Percentiles rank a stretch among this genome's conserved stretches.
phyloP scores from a whole-genome alignment of 106 monocot genomes.

The Acorus gramineus region DNA sequence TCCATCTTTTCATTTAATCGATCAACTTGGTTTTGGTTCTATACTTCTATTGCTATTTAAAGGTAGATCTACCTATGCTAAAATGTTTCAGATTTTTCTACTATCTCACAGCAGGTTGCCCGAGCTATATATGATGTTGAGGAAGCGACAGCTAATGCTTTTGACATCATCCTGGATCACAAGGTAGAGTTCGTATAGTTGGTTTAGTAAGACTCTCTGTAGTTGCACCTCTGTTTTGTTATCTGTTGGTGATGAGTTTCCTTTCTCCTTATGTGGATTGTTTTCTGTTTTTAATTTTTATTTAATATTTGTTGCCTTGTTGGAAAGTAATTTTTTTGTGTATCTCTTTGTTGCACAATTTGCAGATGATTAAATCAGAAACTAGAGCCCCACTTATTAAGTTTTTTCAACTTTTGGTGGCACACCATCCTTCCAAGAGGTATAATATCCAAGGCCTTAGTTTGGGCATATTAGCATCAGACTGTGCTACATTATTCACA shows the following conservation, averaged over 20 bases:
- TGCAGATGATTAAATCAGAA: constrained; percentile 76
- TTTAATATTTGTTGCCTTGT: too few relatives aligned
- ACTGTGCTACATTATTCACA: not conserved
- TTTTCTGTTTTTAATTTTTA: too few relatives aligned
- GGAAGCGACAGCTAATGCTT: constrained; percentile 72
- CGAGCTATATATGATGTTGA: constrained; percentile 94
- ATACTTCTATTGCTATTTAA: not conserved
- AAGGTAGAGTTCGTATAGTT: constrained; percentile 41
- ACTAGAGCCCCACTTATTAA: constrained; percentile 69
- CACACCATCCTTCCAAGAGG: constrained; percentile 97
- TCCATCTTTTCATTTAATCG: not conserved
- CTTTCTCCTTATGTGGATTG: too few relatives aligned
- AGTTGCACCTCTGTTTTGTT: too few relatives aligned
- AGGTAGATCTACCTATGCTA: not conserved
- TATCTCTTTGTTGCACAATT: not conserved
- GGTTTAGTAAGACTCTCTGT: not conserved
- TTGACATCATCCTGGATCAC: constrained; percentile 70
- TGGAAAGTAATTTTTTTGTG: too few relatives aligned
- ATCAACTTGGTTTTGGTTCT: not conserved
- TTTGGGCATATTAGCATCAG: too few relatives aligned
- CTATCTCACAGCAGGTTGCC: constrained; percentile 34
- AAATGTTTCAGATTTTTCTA: not conserved
- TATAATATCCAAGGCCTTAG: constrained; percentile 5
- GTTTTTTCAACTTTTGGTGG: constrained; percentile 84
- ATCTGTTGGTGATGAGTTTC: too few relatives aligned